Evolutionary conservation across 73 alveolate species (phyloP), one percentile per base, ranked within the genome.

Genomic region (Uronychia binucleata): DNA sequence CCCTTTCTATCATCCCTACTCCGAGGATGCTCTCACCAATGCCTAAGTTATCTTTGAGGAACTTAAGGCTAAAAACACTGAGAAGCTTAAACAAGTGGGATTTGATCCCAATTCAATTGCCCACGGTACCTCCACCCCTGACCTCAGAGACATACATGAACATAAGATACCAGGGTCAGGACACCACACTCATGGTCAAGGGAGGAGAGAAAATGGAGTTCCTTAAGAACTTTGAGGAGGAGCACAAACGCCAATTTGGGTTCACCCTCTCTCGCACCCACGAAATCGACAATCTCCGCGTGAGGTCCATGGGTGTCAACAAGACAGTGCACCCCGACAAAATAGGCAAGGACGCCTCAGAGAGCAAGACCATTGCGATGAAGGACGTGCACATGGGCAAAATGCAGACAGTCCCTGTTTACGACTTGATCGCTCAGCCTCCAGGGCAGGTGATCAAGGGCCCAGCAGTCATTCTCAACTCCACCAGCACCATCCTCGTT

Each of bases 111-210:
- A 81, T 1, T 30, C 58, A 32, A 88, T 88, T 0, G 28, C 1
- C 1, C 91, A 89, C 58, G 29, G 86, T 67, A 84, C 27, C 28
- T 33, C 33, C 57, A 26, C 35, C 33, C 30, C 31, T 67, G 19
- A 32, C 46, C 33, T 46, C 59, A 46, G 91, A 77, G 46, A 87
- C 77, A 75, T 91, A 76, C 59, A 60, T 96, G 28, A 90, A 90
- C 74, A 59, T 96, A 0, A 86, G 96, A 77, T 96, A 94, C 78
- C 93, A 92, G 57, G 99, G 99, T 11, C 88, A 96, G 32, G 99
- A 96, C 79, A 93, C 96, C 26, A 35, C 90, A 0, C 77, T 96
- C 28, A 89, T 93, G 93, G 88, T 94, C 33, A 82, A 85, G 27
- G 33, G 31, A 33, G 33, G n/a, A 31, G 57, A 46, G 5, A 59